Evolutionary conservation across 306 rosid species (phyloP).

Genomic region (Fagus crenata): DNA sequence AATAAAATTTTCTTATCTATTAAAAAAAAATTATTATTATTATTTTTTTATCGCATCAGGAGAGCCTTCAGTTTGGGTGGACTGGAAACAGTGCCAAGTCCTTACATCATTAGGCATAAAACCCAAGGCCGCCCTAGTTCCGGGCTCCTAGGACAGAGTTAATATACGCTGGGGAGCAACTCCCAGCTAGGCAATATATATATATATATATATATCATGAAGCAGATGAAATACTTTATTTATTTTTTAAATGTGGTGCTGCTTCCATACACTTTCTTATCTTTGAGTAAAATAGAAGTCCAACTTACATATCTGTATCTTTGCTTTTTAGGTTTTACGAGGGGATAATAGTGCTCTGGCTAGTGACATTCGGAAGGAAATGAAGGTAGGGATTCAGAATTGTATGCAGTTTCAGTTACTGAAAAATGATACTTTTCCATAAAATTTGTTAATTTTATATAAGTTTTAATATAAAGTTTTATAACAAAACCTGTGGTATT

Average conservation of each 20-base stretch:
- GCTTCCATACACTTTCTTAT: neutral
- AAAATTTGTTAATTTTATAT: neutral
- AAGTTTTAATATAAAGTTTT: neutral
- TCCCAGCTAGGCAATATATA: too few species aligned
- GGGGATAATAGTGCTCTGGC: conserved; percentile 98
- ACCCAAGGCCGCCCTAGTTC: too few species aligned
- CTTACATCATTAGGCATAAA: too few species aligned
- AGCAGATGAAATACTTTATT: neutral
- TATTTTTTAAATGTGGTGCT: neutral
- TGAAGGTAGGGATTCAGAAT: conserved; percentile 64
- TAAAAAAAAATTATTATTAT: too few species aligned
- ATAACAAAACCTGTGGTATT: neutral
- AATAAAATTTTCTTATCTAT: too few species aligned
- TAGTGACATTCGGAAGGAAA: conserved; percentile 97
- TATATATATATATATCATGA: neutral
- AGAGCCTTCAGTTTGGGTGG: too few species aligned
- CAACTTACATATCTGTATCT: conserved; percentile 29
- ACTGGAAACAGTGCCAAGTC: too few species aligned
- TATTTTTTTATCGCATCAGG: too few species aligned
- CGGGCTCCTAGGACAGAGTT: too few species aligned
- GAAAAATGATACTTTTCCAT: neutral
- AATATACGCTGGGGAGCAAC: too few species aligned
- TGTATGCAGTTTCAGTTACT: conserved; percentile 17
- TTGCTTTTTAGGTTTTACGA: conserved; percentile 69
- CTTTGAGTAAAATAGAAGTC: neutral